These are phyloP conservation scores for Jaapia argillacea DNA, from an alignment of 768 basidiomycete species.

Conservation along the genomic window DNA sequence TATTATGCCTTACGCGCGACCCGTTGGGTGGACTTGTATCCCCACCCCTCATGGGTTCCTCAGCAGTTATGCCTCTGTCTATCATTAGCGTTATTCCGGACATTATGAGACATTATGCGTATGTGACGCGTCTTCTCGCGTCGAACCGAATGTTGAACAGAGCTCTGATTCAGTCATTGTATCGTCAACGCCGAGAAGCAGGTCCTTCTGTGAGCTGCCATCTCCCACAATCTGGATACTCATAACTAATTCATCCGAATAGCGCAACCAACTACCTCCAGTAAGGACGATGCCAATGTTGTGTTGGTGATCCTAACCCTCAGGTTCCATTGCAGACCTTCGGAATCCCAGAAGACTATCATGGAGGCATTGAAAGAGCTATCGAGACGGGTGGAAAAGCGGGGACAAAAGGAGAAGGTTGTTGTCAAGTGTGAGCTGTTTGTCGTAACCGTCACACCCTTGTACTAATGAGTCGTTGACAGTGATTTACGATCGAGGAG, in stretches of 20 bases:
- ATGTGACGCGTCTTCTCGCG: conserved; percentile 50
- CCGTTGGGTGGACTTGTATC: conserved; percentile 48
- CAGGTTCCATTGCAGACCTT: conserved; percentile 8
- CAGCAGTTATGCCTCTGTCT: conserved; percentile 51
- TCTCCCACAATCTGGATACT: conserved; percentile 34
- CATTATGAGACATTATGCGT: conserved; percentile 61
- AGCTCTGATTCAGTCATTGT: not conserved
- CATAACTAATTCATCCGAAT: too few species aligned
- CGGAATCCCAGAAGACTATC: conserved; percentile 26
- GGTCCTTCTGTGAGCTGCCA: conserved; percentile 24
- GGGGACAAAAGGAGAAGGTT: conserved; percentile 36
- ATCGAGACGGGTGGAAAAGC: conserved; percentile 33
- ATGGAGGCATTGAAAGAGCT: conserved; percentile 37
- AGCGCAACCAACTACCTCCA: not conserved
- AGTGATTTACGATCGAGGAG: conserved; percentile 61
- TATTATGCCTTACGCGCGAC: conserved; percentile 44
- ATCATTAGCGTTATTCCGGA: conserved; percentile 39
- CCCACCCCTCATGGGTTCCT: conserved; percentile 51
- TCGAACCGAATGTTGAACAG: conserved; percentile 44
- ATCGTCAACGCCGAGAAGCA: not conserved
- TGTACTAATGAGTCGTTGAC: not conserved
- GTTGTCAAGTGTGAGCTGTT: conserved; percentile 29
- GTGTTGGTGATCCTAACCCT: not conserved
- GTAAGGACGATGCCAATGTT: not conserved
- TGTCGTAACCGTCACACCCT: too few species aligned